Evolutionary conservation across 192 early-diverging fungal species (phyloP).

Genomic region (Spizellomyces sp.): DNA sequence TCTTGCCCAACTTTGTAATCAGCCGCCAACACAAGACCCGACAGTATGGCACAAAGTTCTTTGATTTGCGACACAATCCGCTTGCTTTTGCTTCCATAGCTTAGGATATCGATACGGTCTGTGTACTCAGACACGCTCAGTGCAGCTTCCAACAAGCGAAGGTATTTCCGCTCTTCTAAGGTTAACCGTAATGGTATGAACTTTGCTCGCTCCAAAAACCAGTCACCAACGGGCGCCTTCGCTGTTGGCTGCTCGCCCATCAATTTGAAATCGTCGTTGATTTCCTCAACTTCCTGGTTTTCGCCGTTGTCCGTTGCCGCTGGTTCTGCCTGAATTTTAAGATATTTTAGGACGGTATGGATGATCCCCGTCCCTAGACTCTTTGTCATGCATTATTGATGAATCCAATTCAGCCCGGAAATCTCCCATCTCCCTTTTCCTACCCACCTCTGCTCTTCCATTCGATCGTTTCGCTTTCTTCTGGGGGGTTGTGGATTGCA

Average conservation of each 20-base stretch:
- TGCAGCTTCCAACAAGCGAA: constrained; percentile 93
- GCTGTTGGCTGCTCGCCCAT: constrained; percentile 35
- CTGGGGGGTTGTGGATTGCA: not conserved
- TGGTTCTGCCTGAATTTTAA: not conserved
- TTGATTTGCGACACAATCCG: constrained; percentile 94
- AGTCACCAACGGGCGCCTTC: constrained; percentile 63
- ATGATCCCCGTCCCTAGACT: constrained; percentile 12
- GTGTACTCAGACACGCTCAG: constrained; percentile 91
- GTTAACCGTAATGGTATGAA: constrained; percentile 94
- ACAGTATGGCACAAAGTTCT: constrained; percentile 93
- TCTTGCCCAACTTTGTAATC: constrained; percentile 57
- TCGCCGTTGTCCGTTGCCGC: constrained; percentile 8
- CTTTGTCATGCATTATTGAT: not conserved
- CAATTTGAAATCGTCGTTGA: constrained; percentile 19
- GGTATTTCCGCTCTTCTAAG: constrained; percentile 86
- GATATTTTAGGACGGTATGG: not conserved
- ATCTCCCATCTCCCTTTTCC: too few species aligned
- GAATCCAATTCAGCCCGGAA: too few species aligned
- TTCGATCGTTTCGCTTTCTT: constrained; percentile 10
- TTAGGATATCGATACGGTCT: constrained; percentile 79
- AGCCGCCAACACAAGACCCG: constrained; percentile 79
- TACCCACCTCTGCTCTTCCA: not conserved
- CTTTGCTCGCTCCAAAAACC: constrained; percentile 85
- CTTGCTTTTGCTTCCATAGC: constrained; percentile 77
- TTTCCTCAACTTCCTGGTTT: constrained; percentile 21